A percentile compares a stretch with the other conserved stretches of the same genome.
Evolutionary conservation across 495 filamentous ascomycete species (phyloP).

Genomic region (Astrothelium subdiscretum): DNA sequence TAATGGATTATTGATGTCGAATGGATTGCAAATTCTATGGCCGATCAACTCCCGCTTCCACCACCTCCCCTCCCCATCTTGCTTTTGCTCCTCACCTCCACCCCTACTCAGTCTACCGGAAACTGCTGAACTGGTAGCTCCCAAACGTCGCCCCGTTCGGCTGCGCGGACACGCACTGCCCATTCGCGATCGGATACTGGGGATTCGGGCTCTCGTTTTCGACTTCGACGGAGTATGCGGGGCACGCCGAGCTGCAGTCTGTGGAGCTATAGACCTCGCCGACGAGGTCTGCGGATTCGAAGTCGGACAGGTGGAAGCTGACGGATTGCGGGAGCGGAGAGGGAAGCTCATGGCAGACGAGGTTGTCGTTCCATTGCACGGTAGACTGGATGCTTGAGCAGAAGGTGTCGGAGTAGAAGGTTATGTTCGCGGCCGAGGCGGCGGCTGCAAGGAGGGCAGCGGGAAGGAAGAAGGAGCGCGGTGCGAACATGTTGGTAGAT

Average conservation of each 20-base stretch:
- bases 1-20: too few species aligned
- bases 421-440: background rate
- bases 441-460: background rate
- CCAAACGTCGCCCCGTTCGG: background rate
- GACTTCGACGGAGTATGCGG: background rate
- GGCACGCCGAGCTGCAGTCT: background rate
- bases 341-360: background rate
- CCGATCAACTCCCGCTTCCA: too few species aligned
- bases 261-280: background rate
- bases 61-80: too few species aligned
- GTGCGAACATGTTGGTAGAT: background rate
- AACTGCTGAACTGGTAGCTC: background rate
- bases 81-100: too few species aligned
- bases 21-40: too few species aligned
- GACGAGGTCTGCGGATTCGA: background rate
- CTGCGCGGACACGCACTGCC: background rate
- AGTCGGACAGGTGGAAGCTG: background rate
- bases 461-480: background rate
- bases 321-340: background rate
- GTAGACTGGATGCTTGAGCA: background rate
- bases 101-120: background rate
- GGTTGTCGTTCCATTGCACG: background rate
- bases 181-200: background rate
- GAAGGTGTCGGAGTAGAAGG: background rate
- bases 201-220: background rate